Evolutionary conservation across 495 filamentous ascomycete species (phyloP).

Genomic region (Daldinia grandis): DNA sequence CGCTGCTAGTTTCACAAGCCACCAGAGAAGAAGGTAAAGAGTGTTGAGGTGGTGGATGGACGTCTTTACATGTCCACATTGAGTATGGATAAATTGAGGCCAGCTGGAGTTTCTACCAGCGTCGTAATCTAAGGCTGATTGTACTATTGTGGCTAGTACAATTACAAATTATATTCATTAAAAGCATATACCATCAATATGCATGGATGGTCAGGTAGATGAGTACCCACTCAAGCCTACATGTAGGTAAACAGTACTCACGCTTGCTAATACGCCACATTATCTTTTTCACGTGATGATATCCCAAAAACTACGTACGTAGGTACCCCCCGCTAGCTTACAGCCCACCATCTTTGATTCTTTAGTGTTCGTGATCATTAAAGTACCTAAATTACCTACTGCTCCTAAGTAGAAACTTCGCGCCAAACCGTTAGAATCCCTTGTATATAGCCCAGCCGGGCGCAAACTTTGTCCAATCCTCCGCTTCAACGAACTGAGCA

Average conservation of each 20-base stretch:
- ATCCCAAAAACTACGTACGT: slow-evolving; percentile 9
- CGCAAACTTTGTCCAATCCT: background rate
- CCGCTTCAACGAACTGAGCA: background rate
- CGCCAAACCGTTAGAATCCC: background rate
- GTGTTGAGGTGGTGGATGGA: slow-evolving; percentile 5
- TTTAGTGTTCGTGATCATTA: background rate
- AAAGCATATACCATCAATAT: too few species aligned
- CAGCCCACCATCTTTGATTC: slow-evolving; percentile 33
- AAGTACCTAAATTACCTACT: background rate
- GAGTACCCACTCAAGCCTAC: too few species aligned
- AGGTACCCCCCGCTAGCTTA: slow-evolving; percentile 26
- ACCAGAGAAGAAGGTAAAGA: background rate
- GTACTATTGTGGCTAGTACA: too few species aligned
- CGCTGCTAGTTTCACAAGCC: background rate
- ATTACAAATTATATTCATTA: too few species aligned
- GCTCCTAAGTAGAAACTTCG: background rate
- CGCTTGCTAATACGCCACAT: background rate
- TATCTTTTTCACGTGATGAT: slow-evolving; percentile 7
- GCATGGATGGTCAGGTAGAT: slow-evolving; percentile 2
- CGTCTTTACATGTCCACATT: slow-evolving; percentile 24
- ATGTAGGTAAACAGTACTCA: too few species aligned
- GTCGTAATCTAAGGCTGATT: too few species aligned
- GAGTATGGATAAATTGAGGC: slow-evolving; percentile 36
- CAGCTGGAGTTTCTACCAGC: slow-evolving; percentile 39
- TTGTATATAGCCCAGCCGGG: background rate